Base-by-base conservation (phyloP, 352 stramenopile species). In the Globisporangium polare region DNA sequence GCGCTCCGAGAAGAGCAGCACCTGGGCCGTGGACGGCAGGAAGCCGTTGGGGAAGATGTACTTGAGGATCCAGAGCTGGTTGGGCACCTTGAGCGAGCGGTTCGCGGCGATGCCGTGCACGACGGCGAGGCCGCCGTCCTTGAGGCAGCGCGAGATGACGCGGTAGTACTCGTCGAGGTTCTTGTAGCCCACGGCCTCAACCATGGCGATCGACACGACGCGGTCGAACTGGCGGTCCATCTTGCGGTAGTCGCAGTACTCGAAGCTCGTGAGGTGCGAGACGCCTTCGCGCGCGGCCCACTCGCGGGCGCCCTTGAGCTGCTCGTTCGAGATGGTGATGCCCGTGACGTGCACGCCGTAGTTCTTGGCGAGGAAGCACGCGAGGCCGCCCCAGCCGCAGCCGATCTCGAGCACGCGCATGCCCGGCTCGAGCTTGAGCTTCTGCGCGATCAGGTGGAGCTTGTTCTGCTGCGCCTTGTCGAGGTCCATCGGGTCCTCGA, bases 41-140 rank as follows among this genome's bases (percentile, higher is more conserved):
- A 94, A 92, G 60, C 88, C 88, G 57, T 94, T 94, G 24, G 88
- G 88, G 71, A 96, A 96, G 72, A 96, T 96, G 80, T 94, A 95
- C 73, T 92, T 94, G 63, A 94, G 80, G 64, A 96, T 91, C 80
- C 89, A 96, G 66, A 86, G 75, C 73, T 90, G 87, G 66, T 79
- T 83, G 31, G 80, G 77, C 42, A 88, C 86, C 78, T 94, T 88
- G 60, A 89, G 86, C 62, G 82, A 95, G 53, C 86, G 81, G 71
- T 91, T 91, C 39, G 89, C 80, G 20, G 82, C 80, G 49, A 94
- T 92, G 45, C 84, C 86, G 75, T 96, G 87, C 58, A 96, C 77
- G 43, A 95, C 50, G 29, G 86, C 73, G 33, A 90, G 71, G 18
- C 88, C 88, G 47, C 67, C 74, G 26, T 92, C 77, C 78, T 93